Evolutionary conservation across 345 rosid genomes (phyloP), one percentile per base, ranked within the genome.

Genomic region (Combretum micranthum): DNA sequence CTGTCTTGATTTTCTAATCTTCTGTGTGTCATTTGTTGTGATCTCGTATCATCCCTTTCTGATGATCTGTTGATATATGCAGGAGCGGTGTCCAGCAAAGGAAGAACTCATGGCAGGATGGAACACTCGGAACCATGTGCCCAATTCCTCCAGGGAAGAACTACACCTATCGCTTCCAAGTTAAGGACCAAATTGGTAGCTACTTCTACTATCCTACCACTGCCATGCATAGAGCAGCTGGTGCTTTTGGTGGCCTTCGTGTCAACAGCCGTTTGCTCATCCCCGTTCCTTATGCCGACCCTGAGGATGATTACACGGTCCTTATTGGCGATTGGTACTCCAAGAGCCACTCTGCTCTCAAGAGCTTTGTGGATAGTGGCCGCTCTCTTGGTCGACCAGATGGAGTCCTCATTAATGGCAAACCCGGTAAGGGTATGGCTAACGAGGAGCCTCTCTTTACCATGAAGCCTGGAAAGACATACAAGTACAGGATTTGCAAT

Each of bases 271-370:
- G 86, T 10, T 55, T 59, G 13, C 69, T 76, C 15, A 76, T 87
- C 57, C 52, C 64, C 3, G 56, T 84, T 37, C 93, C 97, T 10
- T 90, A 87, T 53, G 69, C 78, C n/a, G 96, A 84, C 57, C 76
- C 86, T 54, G 64, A 52, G 64, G 70, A 59, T 11, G 70, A 66
- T 17, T 66, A 59, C 60, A 59, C 64, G 0, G 64, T 59, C 43
- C 82, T 90, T 45, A 72, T 87, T 46, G 87, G 89, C 20, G 94
- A 90, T 55, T 90, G 97, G 96, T 83, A 77, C 59, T 18, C 59
- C 48, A 66, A 66, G 54, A 52, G 57, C 53, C 64, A 66, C 55
- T 52, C 52, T 32, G 47, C 2, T 45, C 42, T 66, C 54, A 52
- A 12, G 51, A 21, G 17, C 42, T 39, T 9, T 17, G 15, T 66